Evolutionary conservation across 768 basidiomycete species (phyloP), one percentile per base, ranked within the genome.

Genomic region (Tremella yokohamensis): DNA sequence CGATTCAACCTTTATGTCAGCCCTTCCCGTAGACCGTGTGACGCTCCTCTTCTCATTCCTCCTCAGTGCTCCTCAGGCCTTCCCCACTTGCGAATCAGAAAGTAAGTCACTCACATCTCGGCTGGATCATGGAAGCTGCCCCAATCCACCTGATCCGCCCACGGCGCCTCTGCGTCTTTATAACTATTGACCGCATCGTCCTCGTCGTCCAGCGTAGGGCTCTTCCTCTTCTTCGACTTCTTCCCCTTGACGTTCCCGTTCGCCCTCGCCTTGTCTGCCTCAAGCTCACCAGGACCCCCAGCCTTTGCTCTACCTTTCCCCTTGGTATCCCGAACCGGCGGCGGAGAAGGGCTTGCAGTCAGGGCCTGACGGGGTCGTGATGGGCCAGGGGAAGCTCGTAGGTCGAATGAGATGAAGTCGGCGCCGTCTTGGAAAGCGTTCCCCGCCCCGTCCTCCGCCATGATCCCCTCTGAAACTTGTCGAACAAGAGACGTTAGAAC

Each of bases 1-100:
- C 79, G 78, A 69, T 96, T 89, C 55, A 98, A 76, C 83, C 94
- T 66, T 20, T n/a, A 22, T 24, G 8, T 29, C 49, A 9, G 53
- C 54, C 47, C 91, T 80, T 8, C 82, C 75, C 13, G 78, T 75
- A 9, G 84, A 79, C 93, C 92, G 96, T 15, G 88, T 15, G 88
- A 86, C 29, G 81, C 69, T 55, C 52, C 52, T 49, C 63, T 60
- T 50, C 61, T 68, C 24, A 44, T 53, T 68, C 82, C 24, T 79
- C 81, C 65, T 81, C 83, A 54, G 83, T 82, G 20, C 16, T 82
- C 77, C 8, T 82, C 83, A 64, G 77, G 78, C 61, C 81, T 81
- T 18, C 79, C 82, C 60, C 84, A 84, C 76, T 39, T 76, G 74
- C 18, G 42, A 24, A 4, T 4, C 2, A 20, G 20, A 15, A 15